phyloP scores from a whole-genome alignment of 106 monocot species.

The Dactylorhiza incarnata region DNA sequence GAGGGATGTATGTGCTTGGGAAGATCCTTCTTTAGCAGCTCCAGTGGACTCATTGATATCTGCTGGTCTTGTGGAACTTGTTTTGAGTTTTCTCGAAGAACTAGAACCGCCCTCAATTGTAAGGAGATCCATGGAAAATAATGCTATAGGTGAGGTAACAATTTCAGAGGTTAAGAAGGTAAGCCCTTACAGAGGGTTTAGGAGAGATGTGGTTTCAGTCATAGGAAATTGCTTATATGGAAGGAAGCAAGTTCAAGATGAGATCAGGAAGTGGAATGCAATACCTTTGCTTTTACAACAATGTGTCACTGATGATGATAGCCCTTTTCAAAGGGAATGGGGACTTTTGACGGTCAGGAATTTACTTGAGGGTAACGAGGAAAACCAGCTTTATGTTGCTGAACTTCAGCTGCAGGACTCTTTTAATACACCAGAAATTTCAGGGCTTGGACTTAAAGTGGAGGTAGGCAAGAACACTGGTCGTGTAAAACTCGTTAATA shows the following conservation, averaged over 20 bases:
- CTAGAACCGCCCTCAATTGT: conserved; percentile 65
- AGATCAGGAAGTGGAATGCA: conserved; percentile 52
- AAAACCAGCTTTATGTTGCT: conserved; percentile 59
- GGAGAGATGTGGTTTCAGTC: conserved; percentile 79
- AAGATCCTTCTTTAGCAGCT: conserved; percentile 9
- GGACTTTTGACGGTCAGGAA: conserved; percentile 57
- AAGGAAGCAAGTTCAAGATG: conserved; percentile 71
- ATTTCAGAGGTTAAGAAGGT: conserved; percentile 11
- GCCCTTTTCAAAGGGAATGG: conserved; percentile 83
- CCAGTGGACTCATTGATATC: conserved; percentile 35
- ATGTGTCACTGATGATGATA: conserved; percentile 81
- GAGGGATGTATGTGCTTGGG: conserved; percentile 68
- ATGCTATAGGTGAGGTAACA: neutral
- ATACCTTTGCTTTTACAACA: conserved; percentile 75
- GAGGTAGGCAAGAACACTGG: conserved; percentile 50
- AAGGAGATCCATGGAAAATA: conserved; percentile 29
- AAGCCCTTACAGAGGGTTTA: conserved; percentile 75
- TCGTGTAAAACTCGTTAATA: conserved; percentile 65
- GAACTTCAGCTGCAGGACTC: conserved; percentile 59
- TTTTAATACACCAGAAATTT: conserved; percentile 50
- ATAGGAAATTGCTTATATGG: conserved; percentile 47
- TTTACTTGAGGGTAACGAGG: conserved; percentile 70
- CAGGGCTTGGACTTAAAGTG: conserved; percentile 56
- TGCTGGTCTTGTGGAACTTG: conserved; percentile 35
- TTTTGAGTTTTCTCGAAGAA: conserved; percentile 47